Base-by-base conservation (phyloP, 768 basidiomycete genomes). In the Steccherinum ochraceum region DNA sequence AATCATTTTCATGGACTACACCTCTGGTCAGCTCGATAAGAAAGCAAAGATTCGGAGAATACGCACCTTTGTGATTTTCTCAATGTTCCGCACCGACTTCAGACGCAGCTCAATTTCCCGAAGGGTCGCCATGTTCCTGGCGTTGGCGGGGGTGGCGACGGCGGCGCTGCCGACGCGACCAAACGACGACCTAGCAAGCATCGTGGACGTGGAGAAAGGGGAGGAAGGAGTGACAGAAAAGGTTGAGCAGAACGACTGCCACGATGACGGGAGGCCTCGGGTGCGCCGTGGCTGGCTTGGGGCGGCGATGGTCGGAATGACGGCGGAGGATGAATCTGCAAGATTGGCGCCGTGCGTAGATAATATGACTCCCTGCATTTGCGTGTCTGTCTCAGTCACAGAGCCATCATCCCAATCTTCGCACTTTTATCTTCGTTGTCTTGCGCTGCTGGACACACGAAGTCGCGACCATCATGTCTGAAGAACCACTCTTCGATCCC, bases 1-100 rank as follows among this genome's bases (percentile, higher is more conserved):
- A 78, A 97, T 95, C 83, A 99, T 94, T 80, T 96, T 95, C 92
- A 96, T 95, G 46, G 93, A 92, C 89, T 93, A 63, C 12, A 64
- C 30, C 43, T 45, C 55, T 24, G 18, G 13, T 54, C 26, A 35
- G 44, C 50, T 16, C 25, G 12, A 46, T 26, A 4, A 18, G 12
- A 43, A 52, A 52, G 23, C 20, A 21, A 35, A 20, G 12, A 11
- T 11, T 16, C 12, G 18, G n/a, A n/a, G 18, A 24, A 1, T 27
- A 42, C 49, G 49, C 68, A 92, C 94, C 78, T 96, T 95, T 54
- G 95, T 97, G 76, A 99, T 97, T 89, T 98, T 98, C 81, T 96
- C 92, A 68, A 95, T 95, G 76, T 96, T 96, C 70, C 80, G 79
- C 64, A 97, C 95, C 44, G 93, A 96, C 83, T 95, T 91, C 72